Conservation (phyloP, 1,139 yeast genomes). For the Yamadazyma taylorii region DNA sequence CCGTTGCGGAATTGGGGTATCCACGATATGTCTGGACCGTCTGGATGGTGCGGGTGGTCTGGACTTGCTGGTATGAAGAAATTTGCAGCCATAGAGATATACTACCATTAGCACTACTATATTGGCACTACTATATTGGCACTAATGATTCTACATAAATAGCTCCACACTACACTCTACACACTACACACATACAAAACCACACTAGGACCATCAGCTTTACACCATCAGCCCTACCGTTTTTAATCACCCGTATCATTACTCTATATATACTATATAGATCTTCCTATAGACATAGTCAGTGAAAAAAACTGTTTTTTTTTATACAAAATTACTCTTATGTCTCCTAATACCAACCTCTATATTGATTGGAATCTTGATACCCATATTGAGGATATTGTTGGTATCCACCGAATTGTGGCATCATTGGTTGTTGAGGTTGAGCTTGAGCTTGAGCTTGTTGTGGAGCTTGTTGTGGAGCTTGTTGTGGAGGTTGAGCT, state of each 20-base stretch:
- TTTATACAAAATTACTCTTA: background rate
- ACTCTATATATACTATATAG: constrained; percentile 3
- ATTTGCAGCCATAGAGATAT: too few relatives aligned
- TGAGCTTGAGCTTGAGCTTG: constrained; percentile 16
- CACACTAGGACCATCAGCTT: too few relatives aligned
- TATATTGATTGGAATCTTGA: constrained; percentile 46
- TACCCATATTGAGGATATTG: constrained; percentile 54
- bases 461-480: constrained; percentile 21
- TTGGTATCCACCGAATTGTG: constrained; percentile 48
- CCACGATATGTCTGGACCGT: background rate
- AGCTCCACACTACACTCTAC: too few relatives aligned
- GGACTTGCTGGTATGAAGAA: background rate
- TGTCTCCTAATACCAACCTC: constrained; percentile 32
- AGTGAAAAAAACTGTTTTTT: constrained; percentile 1
- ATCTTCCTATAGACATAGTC: constrained; percentile 1
- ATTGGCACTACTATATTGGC: too few relatives aligned
- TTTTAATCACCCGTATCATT: constrained; percentile 3
- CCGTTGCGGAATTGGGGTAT: constrained; percentile 4
- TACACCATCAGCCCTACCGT: too few relatives aligned
- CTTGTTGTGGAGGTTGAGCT: constrained; percentile 10
- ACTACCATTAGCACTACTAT: too few relatives aligned
- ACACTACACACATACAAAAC: too few relatives aligned
- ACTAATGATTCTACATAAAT: too few relatives aligned
- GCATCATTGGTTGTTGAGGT: constrained; percentile 29
- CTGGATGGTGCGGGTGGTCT: background rate